Evolutionary conservation across 805 yeast genomes (phyloP), one percentile per base, ranked within the genome.

Genomic region (Clavispora asparagi): DNA sequence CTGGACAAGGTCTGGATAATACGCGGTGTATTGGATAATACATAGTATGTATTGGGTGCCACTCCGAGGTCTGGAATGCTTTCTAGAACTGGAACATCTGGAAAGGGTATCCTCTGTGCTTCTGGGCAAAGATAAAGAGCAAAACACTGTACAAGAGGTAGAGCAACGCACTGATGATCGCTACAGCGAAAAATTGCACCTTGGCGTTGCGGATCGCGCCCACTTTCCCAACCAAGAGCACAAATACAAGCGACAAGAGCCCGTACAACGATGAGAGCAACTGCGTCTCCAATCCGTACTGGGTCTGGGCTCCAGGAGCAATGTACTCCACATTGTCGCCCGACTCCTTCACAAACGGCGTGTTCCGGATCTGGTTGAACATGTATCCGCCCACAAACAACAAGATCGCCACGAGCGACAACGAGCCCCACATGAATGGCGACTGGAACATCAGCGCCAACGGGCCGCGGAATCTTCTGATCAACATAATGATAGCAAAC

Each of bases 231-330:
- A 83, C 63, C 54, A 92, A 71, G 1, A 78, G 65, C 39, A 90
- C 74, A 16, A 83, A 66, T 39, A 79, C 58, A 45, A 85, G 68
- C 11, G 90, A 78, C 55, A 90, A 69, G 7, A 78, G 54, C 1
- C 89, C 95, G 63, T 89, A 90, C 7, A 87, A 50, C 23, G 86
- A 76, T 2, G 89, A 82, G 35, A 94, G 67, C 43, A 90, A 77
- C 69, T 94, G 97, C 8, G 97, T 89, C 71, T 94, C 99, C 39
- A 85, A 81, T 7, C 89, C 97, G 42, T 78, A 77, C 65, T 94
- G 99, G 42, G 69, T 71, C 59, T 84, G 57, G 5, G 54, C 33
- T 13, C 45, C 32, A 10, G 50, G 42, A 1, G 48, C 44, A 30
- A 52, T 44, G 27, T 52, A 47, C 47, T 52, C 56, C 10, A 46